Evolutionary conservation across 371 early-diverging fungal species (phyloP).

Genomic region (Actinomortierella wolfii): DNA sequence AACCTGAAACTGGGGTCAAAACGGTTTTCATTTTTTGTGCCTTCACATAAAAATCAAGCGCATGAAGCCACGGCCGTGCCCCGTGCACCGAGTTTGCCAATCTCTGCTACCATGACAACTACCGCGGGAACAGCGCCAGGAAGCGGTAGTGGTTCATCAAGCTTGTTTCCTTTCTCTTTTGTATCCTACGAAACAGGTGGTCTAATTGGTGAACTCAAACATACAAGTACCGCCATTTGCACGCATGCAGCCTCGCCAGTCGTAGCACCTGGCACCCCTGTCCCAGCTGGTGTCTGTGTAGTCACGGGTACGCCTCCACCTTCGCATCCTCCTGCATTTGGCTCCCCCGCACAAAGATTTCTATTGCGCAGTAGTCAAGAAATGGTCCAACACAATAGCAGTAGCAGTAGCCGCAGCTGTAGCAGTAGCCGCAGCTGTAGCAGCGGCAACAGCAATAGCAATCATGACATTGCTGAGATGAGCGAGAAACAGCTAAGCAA

Average conservation of each 20-base stretch:
- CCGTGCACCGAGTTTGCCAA: neutral
- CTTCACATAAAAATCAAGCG: too few species aligned
- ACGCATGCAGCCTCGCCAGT: constrained; percentile 19
- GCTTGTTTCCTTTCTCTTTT: constrained; percentile 23
- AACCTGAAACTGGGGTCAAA: too few species aligned
- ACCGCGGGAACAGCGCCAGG: constrained; percentile 15
- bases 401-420: too few species aligned
- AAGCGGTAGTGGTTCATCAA: constrained; percentile 15
- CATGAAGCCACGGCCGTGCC: neutral
- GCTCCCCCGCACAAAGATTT: too few species aligned
- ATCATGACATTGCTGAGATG: too few species aligned
- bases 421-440: too few species aligned
- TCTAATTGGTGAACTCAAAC: constrained; percentile 19
- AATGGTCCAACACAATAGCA: too few species aligned
- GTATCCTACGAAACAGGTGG: constrained; percentile 37
- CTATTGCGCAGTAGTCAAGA: too few species aligned
- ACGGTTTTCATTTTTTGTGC: too few species aligned
- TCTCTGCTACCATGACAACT: neutral
- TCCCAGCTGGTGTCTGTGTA: constrained; percentile 26
- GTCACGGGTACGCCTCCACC: constrained; percentile 17
- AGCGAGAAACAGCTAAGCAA: too few species aligned
- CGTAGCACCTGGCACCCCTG: constrained; percentile 17
- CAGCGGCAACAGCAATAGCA: too few species aligned
- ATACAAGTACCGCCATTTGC: constrained; percentile 20
- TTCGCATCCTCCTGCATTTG: too few species aligned